These are phyloP conservation scores for Cutaneotrichosporon dermatis DNA, from an alignment of 1,284 basidiomycete species.

Conservation along the genomic window DNA sequence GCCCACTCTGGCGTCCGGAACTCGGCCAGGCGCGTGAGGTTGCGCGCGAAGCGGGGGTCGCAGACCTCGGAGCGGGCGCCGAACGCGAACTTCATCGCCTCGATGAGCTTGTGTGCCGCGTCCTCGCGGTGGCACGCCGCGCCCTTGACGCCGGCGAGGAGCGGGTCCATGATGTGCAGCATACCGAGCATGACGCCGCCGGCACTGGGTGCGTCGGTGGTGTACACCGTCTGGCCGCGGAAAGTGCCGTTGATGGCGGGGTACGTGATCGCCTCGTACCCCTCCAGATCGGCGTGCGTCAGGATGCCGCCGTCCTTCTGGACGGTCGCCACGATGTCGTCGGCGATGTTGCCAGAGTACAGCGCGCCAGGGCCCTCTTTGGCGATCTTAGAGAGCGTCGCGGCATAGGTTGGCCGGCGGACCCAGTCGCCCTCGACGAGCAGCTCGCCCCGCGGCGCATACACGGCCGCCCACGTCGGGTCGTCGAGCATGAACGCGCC, in stretches of 20 bases:
- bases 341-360: constrained; percentile 45
- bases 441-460: constrained; percentile 70
- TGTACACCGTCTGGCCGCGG: constrained; percentile 72
- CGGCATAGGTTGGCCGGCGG: constrained; percentile 56
- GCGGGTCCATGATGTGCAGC: constrained; percentile 41
- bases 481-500: constrained; percentile 65
- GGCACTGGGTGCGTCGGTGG: constrained; percentile 68
- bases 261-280: constrained; percentile 66
- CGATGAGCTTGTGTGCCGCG: constrained; percentile 50
- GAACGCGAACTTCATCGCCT: constrained; percentile 53
- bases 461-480: constrained; percentile 71
- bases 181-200: constrained; percentile 45
- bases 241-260: constrained; percentile 73
- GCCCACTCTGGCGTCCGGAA: constrained; percentile 72
- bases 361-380: constrained; percentile 40
- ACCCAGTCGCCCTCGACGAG: constrained; percentile 71
- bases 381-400: constrained; percentile 43
- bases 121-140: constrained; percentile 8
- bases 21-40: constrained; percentile 55
- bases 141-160: background rate
- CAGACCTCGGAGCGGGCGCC: constrained; percentile 65
- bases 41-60: constrained; percentile 61
- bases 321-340: constrained; percentile 40
- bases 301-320: constrained; percentile 40
- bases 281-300: constrained; percentile 37